Evolutionary conservation across 192 early-diverging fungal species (phyloP), one percentile per base, ranked within the genome.

Genomic region (Backusella parvicylindrica): DNA sequence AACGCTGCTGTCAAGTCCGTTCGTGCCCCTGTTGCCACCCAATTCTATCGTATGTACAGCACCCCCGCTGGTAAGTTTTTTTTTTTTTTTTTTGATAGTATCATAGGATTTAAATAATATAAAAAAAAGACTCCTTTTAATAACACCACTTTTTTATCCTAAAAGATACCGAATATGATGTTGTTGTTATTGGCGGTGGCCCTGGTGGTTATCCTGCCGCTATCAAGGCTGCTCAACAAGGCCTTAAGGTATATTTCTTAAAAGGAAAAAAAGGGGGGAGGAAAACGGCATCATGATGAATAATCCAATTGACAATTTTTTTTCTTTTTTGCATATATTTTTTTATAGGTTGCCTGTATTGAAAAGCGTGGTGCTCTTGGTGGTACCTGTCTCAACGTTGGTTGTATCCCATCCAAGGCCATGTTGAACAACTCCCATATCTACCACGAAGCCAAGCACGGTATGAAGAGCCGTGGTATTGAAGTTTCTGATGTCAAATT

Each of bases 371-470:
- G 96, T 30, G 74, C 94, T 31, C 89, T 99, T 18, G 98, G 98
- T 64, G 98, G 98, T 60, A 99, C 98, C 37, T 99, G 98, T 84
- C 87, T 99, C 80, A 99, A 99, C 82, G 96, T 98, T 64, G 98
- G 98, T 38, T 99, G 97, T 88, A 99, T 99, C 84, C 98, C 98
- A 49, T 99, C 98, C 71, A 99, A 99, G 88, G 95, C 98, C 60
- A 92, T 99, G 81, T 89, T 99, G 77, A 91, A 99, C 91, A 98
- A 99, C 91, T 96, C 98, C 40, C 96, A 99, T 89, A 87, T 98
- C 68, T 97, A 93, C 85, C 96, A 99, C 83, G 86, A 93, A 81
- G 92, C 98, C 43, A 84, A 93, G 79, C 95, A 99, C 80, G 94
- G 95, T 36, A 93, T 98, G 77, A 90, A 90, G 81, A 88, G 91